Evolutionary conservation across 1,284 basidiomycete genomes (phyloP), one percentile per base, ranked within the genome.

Genomic region (Malassezia slooffiae): DNA sequence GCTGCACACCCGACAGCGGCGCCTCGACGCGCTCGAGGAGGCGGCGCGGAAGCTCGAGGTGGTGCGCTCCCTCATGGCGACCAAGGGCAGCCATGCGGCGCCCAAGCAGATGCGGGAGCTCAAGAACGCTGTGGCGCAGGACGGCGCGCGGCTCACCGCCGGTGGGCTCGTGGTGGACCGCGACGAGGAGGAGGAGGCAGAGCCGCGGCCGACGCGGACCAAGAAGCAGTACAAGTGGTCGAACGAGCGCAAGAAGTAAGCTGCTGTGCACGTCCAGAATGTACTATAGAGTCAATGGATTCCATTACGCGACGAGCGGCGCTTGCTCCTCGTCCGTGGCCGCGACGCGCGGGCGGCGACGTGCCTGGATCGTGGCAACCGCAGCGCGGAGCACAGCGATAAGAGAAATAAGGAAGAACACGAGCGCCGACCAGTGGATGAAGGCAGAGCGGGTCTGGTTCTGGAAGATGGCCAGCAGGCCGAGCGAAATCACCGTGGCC

Each of bases 351-450:
- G 12, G 27, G 23, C 41, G 78, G 76, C 38, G 88, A 72, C 34
- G 54, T 56, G 32, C 68, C 52, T 38, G 42, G 80, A 36, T 58
- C 42, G 43, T 68, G 52, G 80, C 79, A 47, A 74, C 75, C 1
- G 29, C 23, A 5, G 80, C 81, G 73, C 89, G 86, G 66, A 80
- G 62, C 39, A 93, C 83, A 74, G 83, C 87, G 51, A 90, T 72
- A 50, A 86, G 75, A 34, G 85, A 80, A 51, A 95, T 75, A 62
- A 91, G 77, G 65, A 88, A 79, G 70, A 93, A 93, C 4, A 72
- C 83, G 38, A 93, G 76, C 12, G 88, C 79, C 26, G 78, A 77
- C 88, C 87, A 93, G 74, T 88, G 86, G 55, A 91, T 79, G 73
- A 93, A 91, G 27, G 44, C 44, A 40, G 50, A 52, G 27, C 37